Evolutionary conservation across 2,329 filamentous ascomycete genomes (phyloP).

Genomic region (Cordyceps farinosa): DNA sequence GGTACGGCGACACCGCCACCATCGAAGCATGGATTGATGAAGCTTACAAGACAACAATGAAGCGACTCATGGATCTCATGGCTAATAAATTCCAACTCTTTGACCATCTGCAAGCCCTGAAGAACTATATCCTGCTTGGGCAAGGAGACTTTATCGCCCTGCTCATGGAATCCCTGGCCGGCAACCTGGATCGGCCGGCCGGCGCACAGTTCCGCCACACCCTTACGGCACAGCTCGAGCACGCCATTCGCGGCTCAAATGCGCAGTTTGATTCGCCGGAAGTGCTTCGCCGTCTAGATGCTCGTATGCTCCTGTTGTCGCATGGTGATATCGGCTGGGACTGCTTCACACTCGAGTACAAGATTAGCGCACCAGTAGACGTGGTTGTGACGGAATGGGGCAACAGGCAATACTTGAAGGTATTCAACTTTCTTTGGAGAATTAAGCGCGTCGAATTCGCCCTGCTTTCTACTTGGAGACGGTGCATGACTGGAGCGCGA

Average conservation of each 20-base stretch:
- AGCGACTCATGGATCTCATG: constrained; percentile 89
- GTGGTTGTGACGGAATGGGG: constrained; percentile 97
- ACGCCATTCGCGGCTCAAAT: constrained; percentile 94
- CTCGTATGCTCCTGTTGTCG: constrained; percentile 95
- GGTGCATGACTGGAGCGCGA: constrained; percentile 90
- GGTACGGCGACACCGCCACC: constrained; percentile 88
- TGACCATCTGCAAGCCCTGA: constrained; percentile 84
- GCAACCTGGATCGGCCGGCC: constrained; percentile 91
- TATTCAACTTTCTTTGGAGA: constrained; percentile 98
- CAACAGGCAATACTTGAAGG: constrained; percentile 93
- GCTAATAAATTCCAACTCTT: constrained; percentile 92
- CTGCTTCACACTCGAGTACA: constrained; percentile 97
- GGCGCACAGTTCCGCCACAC: constrained; percentile 96
- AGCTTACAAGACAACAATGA: constrained; percentile 98
- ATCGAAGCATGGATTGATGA: constrained; percentile 93
- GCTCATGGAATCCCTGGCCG: constrained; percentile 91
- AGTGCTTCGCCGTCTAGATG: constrained; percentile 85
- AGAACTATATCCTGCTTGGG: constrained; percentile 90
- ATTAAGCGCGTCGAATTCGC: constrained; percentile 98
- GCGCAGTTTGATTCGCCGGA: constrained; percentile 93
- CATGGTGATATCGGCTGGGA: constrained; percentile 99
- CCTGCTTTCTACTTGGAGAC: constrained; percentile 84
- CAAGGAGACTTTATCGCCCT: constrained; percentile 97
- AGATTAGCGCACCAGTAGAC: constrained; percentile 93
- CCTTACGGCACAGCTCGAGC: constrained; percentile 93